These are phyloP conservation scores for Botrytis squamosa DNA, from an alignment of 2,329 filamentous ascomycete genomes.

Conservation along the genomic window DNA sequence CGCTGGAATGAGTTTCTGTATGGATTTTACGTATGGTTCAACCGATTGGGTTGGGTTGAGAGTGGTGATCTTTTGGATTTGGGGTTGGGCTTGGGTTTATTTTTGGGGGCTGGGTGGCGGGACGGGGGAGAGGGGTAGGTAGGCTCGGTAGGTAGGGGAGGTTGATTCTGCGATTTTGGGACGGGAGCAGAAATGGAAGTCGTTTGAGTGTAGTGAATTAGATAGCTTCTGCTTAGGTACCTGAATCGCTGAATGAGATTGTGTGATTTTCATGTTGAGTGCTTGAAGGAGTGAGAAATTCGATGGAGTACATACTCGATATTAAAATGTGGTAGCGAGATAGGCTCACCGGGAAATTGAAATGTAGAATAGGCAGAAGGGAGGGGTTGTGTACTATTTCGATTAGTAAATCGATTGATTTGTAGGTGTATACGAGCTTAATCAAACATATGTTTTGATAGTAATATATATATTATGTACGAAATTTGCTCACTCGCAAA, in stretches of 20 bases:
- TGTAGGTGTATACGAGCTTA: neutral
- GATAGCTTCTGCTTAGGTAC: no score
- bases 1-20: neutral
- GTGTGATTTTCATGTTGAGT: neutral
- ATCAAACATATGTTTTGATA: neutral
- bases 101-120: neutral
- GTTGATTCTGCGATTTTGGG: neutral
- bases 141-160: no score
- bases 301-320: no score
- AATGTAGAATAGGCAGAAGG: neutral
- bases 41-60: neutral
- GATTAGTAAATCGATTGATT: neutral
- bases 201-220: neutral
- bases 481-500: fast-evolving
- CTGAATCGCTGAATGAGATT: neutral
- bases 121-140: no score
- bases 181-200: no score
- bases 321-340: neutral
- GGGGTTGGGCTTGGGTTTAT: neutral
- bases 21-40: neutral
- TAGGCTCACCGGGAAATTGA: neutral
- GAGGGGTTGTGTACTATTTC: neutral
- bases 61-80: neutral
- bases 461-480: neutral
- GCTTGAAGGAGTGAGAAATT: neutral